A percentile compares a stretch with the other conserved stretches of the same genome.
Conservation (phyloP, 805 yeast species). For the Lipomyces anomalus region DNA sequence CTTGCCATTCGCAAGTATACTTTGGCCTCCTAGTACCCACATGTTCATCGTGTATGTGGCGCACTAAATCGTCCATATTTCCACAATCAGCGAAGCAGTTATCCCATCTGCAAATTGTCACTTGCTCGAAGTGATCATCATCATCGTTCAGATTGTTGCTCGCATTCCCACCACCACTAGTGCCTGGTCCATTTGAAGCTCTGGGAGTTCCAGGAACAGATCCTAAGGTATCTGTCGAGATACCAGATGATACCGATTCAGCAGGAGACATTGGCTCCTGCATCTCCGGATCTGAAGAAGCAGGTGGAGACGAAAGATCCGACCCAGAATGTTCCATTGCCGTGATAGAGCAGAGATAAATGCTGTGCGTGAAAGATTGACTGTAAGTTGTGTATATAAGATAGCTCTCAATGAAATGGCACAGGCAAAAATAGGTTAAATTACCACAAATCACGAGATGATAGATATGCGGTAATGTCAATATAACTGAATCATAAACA, state of each 20-base stretch:
- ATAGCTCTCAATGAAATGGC: too few relatives aligned
- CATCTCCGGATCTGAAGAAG: conserved; percentile 5
- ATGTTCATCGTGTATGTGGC: conserved; percentile 40
- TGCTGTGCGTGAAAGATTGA: too few relatives aligned
- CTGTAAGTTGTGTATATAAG: too few relatives aligned
- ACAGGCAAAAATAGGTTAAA: too few relatives aligned
- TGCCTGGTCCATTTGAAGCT: not conserved
- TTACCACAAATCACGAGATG: too few relatives aligned
- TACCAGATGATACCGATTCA: conserved; percentile 8
- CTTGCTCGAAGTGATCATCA: conserved; percentile 24
- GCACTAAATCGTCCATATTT: conserved; percentile 38
- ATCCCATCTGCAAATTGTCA: conserved; percentile 38
- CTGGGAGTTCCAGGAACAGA: conserved; percentile 25
- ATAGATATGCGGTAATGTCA: too few relatives aligned
- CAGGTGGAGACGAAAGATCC: conserved; percentile 14
- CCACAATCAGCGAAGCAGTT: conserved; percentile 33
- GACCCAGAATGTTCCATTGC: conserved; percentile 5
- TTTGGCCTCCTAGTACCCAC: conserved; percentile 34
- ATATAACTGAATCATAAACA: too few relatives aligned
- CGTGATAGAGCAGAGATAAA: too few relatives aligned
- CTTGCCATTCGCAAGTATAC: conserved; percentile 57
- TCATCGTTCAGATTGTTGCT: too few relatives aligned
- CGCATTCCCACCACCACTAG: not conserved
- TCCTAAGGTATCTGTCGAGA: conserved; percentile 22
- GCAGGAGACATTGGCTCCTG: conserved; percentile 8